A percentile compares a stretch with the other conserved stretches of the same genome.
These are phyloP conservation scores for Penicillium waksmanii DNA, from an alignment of 495 filamentous ascomycete species.

Conservation along the genomic window DNA sequence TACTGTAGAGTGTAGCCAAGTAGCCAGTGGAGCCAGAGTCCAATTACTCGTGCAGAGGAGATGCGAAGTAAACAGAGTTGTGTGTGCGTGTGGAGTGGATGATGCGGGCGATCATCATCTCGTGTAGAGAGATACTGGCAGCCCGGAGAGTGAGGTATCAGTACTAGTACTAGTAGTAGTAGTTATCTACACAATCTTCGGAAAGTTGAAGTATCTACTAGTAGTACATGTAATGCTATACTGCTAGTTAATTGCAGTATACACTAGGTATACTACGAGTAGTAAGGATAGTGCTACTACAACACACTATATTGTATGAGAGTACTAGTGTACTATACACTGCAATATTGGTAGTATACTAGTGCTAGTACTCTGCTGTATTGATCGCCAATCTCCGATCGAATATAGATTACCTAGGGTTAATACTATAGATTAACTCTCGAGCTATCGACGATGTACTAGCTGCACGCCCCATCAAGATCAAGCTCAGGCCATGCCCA, in stretches of 20 bases:
- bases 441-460: slow-evolving; percentile 2
- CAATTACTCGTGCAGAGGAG: no score
- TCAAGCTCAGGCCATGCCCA: slow-evolving; percentile 10
- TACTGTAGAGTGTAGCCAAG: background rate
- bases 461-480: background rate
- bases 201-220: no score
- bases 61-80: background rate
- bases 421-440: slow-evolving; percentile 6
- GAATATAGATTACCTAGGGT: background rate
- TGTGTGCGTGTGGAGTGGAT: slow-evolving; percentile 22
- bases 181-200: no score
- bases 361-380: background rate
- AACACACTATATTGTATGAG: no score
- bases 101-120: slow-evolving; percentile 34
- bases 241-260: no score
- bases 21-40: background rate
- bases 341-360: background rate
- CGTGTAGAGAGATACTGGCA: background rate
- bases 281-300: no score
- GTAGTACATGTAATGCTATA: no score
- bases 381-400: no score
- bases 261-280: no score
- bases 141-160: no score
- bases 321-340: background rate
- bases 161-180: no score